Evolutionary conservation across 345 rosid species (phyloP), one percentile per base, ranked within the genome.

Genomic region (Schrenkiella parvula): DNA sequence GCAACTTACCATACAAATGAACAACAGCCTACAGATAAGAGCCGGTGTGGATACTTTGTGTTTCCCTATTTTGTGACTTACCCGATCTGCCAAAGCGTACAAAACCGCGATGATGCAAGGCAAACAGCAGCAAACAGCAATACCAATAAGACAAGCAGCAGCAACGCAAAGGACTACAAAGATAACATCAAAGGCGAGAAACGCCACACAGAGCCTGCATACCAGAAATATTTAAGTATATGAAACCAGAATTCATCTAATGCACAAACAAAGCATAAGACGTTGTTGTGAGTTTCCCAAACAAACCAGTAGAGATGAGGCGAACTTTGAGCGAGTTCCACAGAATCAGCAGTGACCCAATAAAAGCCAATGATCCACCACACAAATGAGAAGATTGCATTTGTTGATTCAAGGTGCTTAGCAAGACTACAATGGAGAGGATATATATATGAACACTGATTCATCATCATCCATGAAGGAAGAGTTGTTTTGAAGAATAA

Each of bases 361-460:
- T 91, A 89, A 70, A 87, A 89, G 17, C 96, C 99, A 72, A 86
- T 78, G 39, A 91, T 75, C 96, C 99, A 95, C 92, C 96, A 95
- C 15, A 95, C 58, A 56, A 89, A 84, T 0, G 95, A 88, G 71
- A 91, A 89, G 85, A 84, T 83, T 3, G 93, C 85, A 71, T 86
- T 95, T 64, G 90, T 86, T 56, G 89, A 89, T 83, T 91, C 97
- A 35, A 76, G 66, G 13, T 76, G 76, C 67, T 66, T 82, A 56
- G 72, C 71, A 35, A 70, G 0, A 70, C 80, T 67, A 47, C 61
- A 55, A 15, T 28, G 19, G 14, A 38, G n/a, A 23, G 14, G 10
- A 37, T 12, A 51, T 2, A 31, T 8, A 37, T 39, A 19, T 38
- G 14, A 44, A 42, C 5, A 13, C 6, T 12, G 25, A 60, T n/a